Percentiles rank a stretch among this genome's conserved stretches.
These are phyloP conservation scores for Wickerhamomyces sp. DNA, from an alignment of 1,139 yeast genomes.

Conservation along the genomic window DNA sequence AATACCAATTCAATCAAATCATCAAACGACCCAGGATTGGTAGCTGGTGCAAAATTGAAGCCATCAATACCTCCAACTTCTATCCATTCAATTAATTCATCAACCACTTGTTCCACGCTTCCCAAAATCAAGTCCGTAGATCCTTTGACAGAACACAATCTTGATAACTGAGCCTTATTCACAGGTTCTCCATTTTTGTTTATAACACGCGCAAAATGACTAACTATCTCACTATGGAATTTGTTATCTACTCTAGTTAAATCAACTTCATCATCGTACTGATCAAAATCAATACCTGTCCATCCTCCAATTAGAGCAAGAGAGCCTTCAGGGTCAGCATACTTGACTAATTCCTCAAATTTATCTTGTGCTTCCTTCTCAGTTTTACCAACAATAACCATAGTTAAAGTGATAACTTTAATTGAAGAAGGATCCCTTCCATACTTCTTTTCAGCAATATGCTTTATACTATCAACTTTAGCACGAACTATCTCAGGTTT, in stretches of 20 bases:
- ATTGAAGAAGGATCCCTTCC: conserved; percentile 6
- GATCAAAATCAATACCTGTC: conserved; percentile 10
- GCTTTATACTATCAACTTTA: conserved; percentile 21
- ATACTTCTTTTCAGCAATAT: conserved; percentile 19
- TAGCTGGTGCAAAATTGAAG: conserved; percentile 27
- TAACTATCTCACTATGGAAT: conserved; percentile 9
- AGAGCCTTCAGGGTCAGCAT: conserved; percentile 28
- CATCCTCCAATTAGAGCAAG: conserved; percentile 28
- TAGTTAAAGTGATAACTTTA: conserved; percentile 18
- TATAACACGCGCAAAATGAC: conserved; percentile 12
- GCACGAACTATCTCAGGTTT: conserved; percentile 20
- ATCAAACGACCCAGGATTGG: conserved; percentile 29
- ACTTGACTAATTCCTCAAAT: conserved; percentile 20
- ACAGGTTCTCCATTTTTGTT: conserved; percentile 21
- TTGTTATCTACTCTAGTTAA: conserved; percentile 2
- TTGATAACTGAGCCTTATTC: conserved; percentile 14
- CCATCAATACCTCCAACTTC: conserved; percentile 32
- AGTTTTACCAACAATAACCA: conserved; percentile 27
- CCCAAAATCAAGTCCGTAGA: conserved; percentile 27
- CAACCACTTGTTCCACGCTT: conserved; percentile 26
- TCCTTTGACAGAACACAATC: conserved; percentile 19
- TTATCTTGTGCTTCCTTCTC: conserved; percentile 28
- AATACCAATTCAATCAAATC: conserved; percentile 29
- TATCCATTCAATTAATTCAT: conserved; percentile 29
- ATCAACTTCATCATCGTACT: conserved; percentile 10